phyloP scores from a whole-genome alignment of 495 filamentous ascomycete genomes.

The Tuber indicum region DNA sequence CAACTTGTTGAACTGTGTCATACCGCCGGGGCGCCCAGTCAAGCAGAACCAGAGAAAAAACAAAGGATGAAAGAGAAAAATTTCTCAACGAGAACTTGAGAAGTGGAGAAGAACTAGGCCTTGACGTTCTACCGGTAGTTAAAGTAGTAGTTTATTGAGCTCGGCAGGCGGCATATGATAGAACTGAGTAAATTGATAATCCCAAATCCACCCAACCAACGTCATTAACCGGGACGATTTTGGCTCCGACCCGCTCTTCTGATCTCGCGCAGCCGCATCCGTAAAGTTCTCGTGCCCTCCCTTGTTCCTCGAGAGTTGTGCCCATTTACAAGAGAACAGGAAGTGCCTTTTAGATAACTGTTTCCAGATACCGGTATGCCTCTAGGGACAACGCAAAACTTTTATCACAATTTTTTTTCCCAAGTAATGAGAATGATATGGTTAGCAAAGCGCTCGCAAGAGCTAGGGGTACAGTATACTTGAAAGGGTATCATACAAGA shows the following conservation, averaged over 20 bases:
- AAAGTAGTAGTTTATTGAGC: neutral
- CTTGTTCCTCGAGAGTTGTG: too few relatives aligned
- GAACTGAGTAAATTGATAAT: neutral
- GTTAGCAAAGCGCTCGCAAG: too few relatives aligned
- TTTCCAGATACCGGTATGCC: too few relatives aligned
- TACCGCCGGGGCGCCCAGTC: neutral
- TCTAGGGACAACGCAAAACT: too few relatives aligned
- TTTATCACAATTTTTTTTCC: too few relatives aligned
- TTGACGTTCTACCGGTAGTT: neutral
- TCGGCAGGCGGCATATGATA: neutral
- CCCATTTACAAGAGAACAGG: too few relatives aligned
- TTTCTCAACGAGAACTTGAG: neutral
- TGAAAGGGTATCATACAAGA: too few relatives aligned
- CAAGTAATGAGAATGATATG: too few relatives aligned
- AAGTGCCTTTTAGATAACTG: too few relatives aligned
- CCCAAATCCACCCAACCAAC: neutral
- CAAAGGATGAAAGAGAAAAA: neutral
- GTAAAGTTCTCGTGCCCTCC: too few relatives aligned
- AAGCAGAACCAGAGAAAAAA: neutral
- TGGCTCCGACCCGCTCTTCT: neutral
- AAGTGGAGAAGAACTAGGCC: neutral
- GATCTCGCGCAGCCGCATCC: too few relatives aligned
- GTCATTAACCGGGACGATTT: neutral
- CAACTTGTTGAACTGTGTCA: neutral
- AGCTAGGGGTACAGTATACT: too few relatives aligned